These are phyloP conservation scores for Scheffersomyces stambukii DNA, from an alignment of 1,139 yeast genomes.

Conservation along the genomic window DNA sequence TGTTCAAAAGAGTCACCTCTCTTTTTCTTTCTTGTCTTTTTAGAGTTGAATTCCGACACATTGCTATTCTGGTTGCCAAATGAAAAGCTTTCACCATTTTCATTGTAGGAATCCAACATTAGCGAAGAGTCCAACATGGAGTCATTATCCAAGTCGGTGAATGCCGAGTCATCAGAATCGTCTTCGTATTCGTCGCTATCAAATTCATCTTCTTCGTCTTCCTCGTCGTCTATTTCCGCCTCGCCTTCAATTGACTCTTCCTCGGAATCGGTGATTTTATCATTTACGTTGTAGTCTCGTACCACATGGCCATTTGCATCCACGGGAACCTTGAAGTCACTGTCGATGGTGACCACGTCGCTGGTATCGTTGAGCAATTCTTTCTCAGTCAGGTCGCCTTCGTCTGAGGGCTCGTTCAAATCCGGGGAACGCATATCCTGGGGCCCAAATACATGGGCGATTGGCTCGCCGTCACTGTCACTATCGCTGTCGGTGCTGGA, in stretches of 20 bases:
- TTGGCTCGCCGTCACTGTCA: slow-evolving; percentile 14
- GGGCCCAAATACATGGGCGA: slow-evolving; percentile 2
- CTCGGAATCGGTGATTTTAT: neutral
- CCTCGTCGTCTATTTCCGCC: slow-evolving; percentile 11
- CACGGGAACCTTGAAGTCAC: slow-evolving; percentile 31
- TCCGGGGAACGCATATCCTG: slow-evolving; percentile 1
- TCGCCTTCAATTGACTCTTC: slow-evolving; percentile 14
- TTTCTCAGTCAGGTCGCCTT: slow-evolving; percentile 17
- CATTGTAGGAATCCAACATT: slow-evolving; percentile 22
- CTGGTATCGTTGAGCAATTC: slow-evolving; percentile 13
- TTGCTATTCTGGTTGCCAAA: slow-evolving; percentile 7
- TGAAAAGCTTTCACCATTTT: slow-evolving; percentile 8
- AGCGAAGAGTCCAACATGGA: slow-evolving; percentile 33
- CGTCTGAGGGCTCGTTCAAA: slow-evolving; percentile 6
- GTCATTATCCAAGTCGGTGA: slow-evolving; percentile 42
- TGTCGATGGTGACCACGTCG: slow-evolving; percentile 26
- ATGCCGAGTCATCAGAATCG: slow-evolving; percentile 39
- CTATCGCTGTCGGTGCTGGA: slow-evolving; percentile 14
- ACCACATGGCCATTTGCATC: slow-evolving; percentile 14
- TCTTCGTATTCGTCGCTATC: slow-evolving; percentile 22
- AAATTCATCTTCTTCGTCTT: slow-evolving; percentile 15
- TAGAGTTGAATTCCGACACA: slow-evolving; percentile 9
- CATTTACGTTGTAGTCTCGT: slow-evolving; percentile 7
- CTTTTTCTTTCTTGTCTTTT: slow-evolving; percentile 17
- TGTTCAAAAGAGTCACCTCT: slow-evolving; percentile 16